Base-by-base conservation (phyloP, 2,329 filamentous ascomycete species). In the Venturia pyrina region DNA sequence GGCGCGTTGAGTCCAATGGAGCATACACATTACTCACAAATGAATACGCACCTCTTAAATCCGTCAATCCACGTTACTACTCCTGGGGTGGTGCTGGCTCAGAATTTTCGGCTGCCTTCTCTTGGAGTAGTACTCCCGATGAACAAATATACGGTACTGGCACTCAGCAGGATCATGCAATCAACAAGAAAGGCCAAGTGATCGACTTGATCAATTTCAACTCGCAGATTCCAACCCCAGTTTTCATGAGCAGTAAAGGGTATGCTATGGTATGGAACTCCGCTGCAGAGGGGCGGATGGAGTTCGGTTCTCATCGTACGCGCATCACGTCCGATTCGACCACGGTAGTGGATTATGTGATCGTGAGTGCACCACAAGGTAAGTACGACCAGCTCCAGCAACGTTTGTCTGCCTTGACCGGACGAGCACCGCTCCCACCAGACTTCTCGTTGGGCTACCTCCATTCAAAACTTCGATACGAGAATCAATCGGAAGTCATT, bases 1-100 rank as follows among this genome's bases (percentile, higher is more conserved):
- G 73, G 62, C 71, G 75, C 6, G 67, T 76, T 13, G 73, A 77
- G 57, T 28, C 62, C 1, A 70, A 77, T 60, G 76, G 76, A 24
- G 77, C 73, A 68, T 80, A 84, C 71, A 83, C 84, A 64, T 80
- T 80, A 19, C 78, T 76, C 1, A 83, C 72, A 70, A 83, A 84
- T 8, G 76, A 76, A 64, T 84, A 82, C 65, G 66, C 70, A 28
- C 70, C 74, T 41, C 46, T 75, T 32, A 76, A 77, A 41, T 73
- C 74, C 0, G 66, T 76, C 13, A 75, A 76, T 43, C 72, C 75
- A 0, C 69, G 75, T 8, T 76, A 75, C 61, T 77, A 77, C 66
- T 71, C 69, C 0, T 77, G 74, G 73, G 71, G 69, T 19, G 72
- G 72, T 2, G 70, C 72, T 0, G 74, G 75, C 2, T 74, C 73